Evolutionary conservation across 257 asterid genomes (phyloP).

Genomic region (Nicotiana otophora): DNA sequence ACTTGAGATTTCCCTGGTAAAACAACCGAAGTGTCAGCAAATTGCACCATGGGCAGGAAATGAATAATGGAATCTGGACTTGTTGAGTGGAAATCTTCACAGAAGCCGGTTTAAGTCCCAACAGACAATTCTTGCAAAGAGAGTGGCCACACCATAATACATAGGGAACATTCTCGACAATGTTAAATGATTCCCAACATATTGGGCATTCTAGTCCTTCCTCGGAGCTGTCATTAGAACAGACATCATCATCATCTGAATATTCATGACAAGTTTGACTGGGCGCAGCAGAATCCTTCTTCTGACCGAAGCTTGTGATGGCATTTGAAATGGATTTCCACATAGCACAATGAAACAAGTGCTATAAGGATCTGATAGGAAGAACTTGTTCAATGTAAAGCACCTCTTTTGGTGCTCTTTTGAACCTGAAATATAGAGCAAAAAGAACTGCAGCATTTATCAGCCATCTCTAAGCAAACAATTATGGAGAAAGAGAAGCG

Average conservation of each 20-base stretch:
- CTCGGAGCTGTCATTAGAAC: slow-evolving; percentile 58
- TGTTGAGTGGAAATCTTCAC: slow-evolving; percentile 62
- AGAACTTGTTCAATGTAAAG: neutral
- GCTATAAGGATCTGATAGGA: neutral
- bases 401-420: neutral
- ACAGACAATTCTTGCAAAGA: slow-evolving; percentile 74
- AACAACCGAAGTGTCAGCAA: slow-evolving; percentile 63
- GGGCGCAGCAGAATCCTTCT: slow-evolving; percentile 40
- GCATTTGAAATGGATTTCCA: slow-evolving; percentile 69
- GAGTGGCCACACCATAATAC: slow-evolving; percentile 96
- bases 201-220: slow-evolving; percentile 93
- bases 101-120: slow-evolving; percentile 63
- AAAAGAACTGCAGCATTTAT: neutral
- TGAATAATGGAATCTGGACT: slow-evolving; percentile 60
- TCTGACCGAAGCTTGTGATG: slow-evolving; percentile 53
- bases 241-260: slow-evolving; percentile 72
- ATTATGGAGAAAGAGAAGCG: neutral
- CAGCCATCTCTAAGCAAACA: neutral
- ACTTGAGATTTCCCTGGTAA: slow-evolving; percentile 63
- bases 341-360: slow-evolving; percentile 34
- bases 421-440: slow-evolving; percentile 5
- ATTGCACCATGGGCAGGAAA: slow-evolving; percentile 95
- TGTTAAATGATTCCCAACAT: slow-evolving; percentile 91
- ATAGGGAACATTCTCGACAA: slow-evolving; percentile 89
- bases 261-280: slow-evolving; percentile 34